Evolutionary conservation across 1,139 yeast species (phyloP).

Genomic region (Scheffersomyces quercinus): DNA sequence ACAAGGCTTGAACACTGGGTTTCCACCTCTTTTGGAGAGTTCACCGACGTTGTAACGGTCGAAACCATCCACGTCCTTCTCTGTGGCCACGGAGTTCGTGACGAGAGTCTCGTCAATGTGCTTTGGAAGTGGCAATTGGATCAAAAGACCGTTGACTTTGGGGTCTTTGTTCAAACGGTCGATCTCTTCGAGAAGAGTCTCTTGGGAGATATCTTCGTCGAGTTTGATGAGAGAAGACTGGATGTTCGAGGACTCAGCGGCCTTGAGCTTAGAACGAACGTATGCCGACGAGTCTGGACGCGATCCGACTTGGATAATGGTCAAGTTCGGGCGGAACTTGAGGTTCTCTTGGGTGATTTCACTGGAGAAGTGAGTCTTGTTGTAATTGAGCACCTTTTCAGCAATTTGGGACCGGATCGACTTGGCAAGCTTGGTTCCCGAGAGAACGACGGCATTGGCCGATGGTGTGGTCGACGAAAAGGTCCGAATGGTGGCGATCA

Average conservation of each 20-base stretch:
- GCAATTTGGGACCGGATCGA: slow-evolving; percentile 40
- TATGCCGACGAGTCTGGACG: slow-evolving; percentile 79
- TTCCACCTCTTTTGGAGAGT: slow-evolving; percentile 70
- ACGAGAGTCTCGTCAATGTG: slow-evolving; percentile 68
- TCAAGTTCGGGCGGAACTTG: slow-evolving; percentile 60
- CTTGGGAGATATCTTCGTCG: slow-evolving; percentile 56
- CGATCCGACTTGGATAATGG: slow-evolving; percentile 72
- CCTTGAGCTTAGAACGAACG: slow-evolving; percentile 72
- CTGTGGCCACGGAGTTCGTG: slow-evolving; percentile 66
- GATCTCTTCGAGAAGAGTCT: slow-evolving; percentile 55
- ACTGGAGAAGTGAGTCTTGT: slow-evolving; percentile 24
- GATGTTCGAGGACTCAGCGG: slow-evolving; percentile 69
- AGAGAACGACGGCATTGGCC: slow-evolving; percentile 40
- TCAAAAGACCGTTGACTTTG: slow-evolving; percentile 65
- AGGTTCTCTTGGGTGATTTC: slow-evolving; percentile 28
- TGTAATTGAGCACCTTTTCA: slow-evolving; percentile 41
- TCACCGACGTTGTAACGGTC: slow-evolving; percentile 77
- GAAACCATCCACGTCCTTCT: slow-evolving; percentile 81
- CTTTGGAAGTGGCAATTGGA: slow-evolving; percentile 73
- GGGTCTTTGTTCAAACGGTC: slow-evolving; percentile 61
- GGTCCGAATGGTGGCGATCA: too few relatives aligned
- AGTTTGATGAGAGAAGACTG: slow-evolving; percentile 58
- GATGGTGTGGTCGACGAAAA: too few relatives aligned
- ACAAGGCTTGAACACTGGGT: slow-evolving; percentile 71
- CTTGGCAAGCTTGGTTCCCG: slow-evolving; percentile 47